Percentiles rank a stretch among this genome's conserved stretches.
phyloP scores from a whole-genome alignment of 257 asterid species.

The Solanum lignicaule region DNA sequence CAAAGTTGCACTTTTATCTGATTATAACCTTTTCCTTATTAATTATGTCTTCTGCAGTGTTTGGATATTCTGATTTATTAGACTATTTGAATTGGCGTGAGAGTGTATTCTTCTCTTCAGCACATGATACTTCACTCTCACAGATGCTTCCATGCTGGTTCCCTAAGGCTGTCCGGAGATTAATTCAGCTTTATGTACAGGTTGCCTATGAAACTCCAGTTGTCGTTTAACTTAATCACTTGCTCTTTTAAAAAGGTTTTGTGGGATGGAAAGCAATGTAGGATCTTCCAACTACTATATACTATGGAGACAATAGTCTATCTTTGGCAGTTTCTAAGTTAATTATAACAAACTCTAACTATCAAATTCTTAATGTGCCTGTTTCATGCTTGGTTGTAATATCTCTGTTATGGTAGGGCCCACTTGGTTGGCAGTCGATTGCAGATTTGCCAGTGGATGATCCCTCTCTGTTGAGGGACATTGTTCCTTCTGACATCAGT shows the following conservation, averaged over 20 bases:
- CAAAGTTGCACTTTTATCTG: background rate
- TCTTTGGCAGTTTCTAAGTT: background rate
- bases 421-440: conserved; percentile 83
- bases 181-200: conserved; percentile 90
- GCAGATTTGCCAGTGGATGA: conserved; percentile 61
- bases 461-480: conserved; percentile 51
- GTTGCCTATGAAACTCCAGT: conserved; percentile 19
- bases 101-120: conserved; percentile 81
- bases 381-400: background rate
- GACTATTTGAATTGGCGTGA: conserved; percentile 97
- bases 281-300: background rate
- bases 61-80: conserved; percentile 69
- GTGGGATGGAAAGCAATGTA: background rate
- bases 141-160: conserved; percentile 99
- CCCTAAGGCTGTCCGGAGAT: conserved; percentile 86
- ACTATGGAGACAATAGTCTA: background rate
- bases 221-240: background rate
- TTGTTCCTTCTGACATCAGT: conserved; percentile 67
- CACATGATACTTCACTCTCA: conserved; percentile 77
- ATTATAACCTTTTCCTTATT: conserved; percentile 6
- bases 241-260: background rate
- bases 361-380: background rate
- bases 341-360: background rate
- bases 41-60: conserved; percentile 27
- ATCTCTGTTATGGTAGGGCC: conserved; percentile 52